Base-by-base conservation (phyloP, 2,329 filamentous ascomycete species). In the Trichoderma koningii region DNA sequence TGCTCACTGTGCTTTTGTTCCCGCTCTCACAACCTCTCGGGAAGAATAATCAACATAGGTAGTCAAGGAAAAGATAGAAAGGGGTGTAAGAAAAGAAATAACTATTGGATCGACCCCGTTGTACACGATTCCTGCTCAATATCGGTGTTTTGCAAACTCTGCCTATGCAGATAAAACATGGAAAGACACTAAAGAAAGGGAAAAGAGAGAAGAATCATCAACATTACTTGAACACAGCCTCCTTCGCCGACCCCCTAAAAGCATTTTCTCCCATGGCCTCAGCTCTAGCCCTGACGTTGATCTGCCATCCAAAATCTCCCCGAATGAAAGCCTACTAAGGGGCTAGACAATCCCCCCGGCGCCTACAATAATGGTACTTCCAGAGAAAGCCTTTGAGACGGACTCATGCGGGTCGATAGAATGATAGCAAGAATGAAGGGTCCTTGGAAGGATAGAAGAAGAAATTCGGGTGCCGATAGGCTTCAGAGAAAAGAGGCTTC, bases 51-150 rank as follows among this genome's bases (percentile, higher is more conserved):
- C 15, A 17, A 12, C 45, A 45, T 9, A 41, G 53, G 26, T 60
- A 44, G 19, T 62, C 57, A 68, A 63, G 30, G 62, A 57, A 66
- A 50, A 57, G 65, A 55, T 28, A 26, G 38, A 55, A 38, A 63
- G 45, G n/a, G 59, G 38, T 60, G 67, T 57, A 52, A 66, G 56
- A 64, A 63, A 63, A 23, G 21, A 63, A 57, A 60, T 60, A 50
- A 65, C 65, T 65, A 66, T 51, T 55, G 55, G 23, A 63, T 67
- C 66, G 61, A 65, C 30, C 62, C 59, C 52, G 63, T 64, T 59
- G 59, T 66, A 66, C 63, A 67, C 63, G 44, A 66, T 59, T 65
- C 63, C 53, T 67, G 48, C 60, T 57, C 50, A 56, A 64, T 67
- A 64, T 66, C 63, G 56, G 51, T 55, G 44, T 55, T 61, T 65